Evolutionary conservation across 2,329 filamentous ascomycete genomes (phyloP).

Genomic region (Lecanicillium sp.): DNA sequence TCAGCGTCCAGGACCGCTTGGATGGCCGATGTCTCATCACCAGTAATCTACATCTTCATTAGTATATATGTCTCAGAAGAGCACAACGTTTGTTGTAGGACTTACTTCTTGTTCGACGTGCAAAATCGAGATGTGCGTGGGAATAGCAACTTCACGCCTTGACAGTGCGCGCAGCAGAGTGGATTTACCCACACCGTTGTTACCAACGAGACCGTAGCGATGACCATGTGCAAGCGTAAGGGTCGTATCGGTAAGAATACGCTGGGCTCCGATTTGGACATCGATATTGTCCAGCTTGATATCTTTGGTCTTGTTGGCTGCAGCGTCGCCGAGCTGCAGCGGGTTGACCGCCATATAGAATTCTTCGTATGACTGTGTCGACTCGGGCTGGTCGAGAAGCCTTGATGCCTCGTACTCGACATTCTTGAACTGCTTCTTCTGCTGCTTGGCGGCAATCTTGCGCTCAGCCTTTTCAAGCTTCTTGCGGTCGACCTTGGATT

Average conservation of each 20-base stretch:
- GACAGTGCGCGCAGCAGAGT: constrained; percentile 90
- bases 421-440: constrained; percentile 96
- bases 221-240: constrained; percentile 86
- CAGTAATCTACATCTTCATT: constrained; percentile 56
- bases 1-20: constrained; percentile 96
- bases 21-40: constrained; percentile 89
- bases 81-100: neutral
- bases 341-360: constrained; percentile 99
- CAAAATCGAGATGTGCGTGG: constrained; percentile 95
- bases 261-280: constrained; percentile 79
- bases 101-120: constrained; percentile 94
- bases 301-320: constrained; percentile 88
- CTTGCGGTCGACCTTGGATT: constrained; percentile 96
- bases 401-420: constrained; percentile 95
- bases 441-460: constrained; percentile 97
- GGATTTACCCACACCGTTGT: constrained; percentile 98
- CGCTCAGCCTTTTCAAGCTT: constrained; percentile 98
- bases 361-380: constrained; percentile 90
- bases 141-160: constrained; percentile 87
- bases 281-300: constrained; percentile 97
- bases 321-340: constrained; percentile 68
- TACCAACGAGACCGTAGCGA: constrained; percentile 93
- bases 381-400: constrained; percentile 73
- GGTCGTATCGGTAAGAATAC: constrained; percentile 85
- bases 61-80: constrained; percentile 8